Evolutionary conservation across 148 eudicot genomes (phyloP), one percentile per base, ranked within the genome.

Genomic region (Vaccinium macrocarpon): DNA sequence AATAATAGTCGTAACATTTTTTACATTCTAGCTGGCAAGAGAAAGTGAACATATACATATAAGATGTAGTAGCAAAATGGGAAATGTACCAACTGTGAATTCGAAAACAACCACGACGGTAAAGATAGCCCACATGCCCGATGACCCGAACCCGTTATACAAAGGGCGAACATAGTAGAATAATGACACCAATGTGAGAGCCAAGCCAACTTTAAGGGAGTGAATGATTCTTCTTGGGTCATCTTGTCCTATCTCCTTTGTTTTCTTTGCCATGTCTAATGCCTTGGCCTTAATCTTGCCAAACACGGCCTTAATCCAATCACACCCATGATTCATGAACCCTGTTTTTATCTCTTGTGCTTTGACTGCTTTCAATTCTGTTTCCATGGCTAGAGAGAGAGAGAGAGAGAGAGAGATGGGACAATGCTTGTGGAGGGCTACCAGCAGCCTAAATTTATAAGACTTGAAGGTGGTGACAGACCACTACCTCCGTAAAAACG

Each of bases 81-180:
- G 73, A 11, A 16, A 79, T 91, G 82, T 87, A 95, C 98, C 98
- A 50, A 94, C 96, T 1, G 95, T 79, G 75, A 87, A 95, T 84
- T 95, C 97, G 55, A 93, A 94, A 52, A 94, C 91, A 13, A 95
- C 93, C 8, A 95, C 97, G 13, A 95, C 98, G 32, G 98, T 95
- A 76, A 94, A 76, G 48, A 95, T 90, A 78, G 96, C 98, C 97
- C 97, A 95, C 93, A 91, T 91, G 84, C 92, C 95, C 19, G 95
- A 87, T 1, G 75, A 88, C 64, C 92, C 94, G 49, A 95, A 89
- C 57, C 90, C 88, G 35, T 88, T 70, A 59, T 92, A 94, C 2
- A 95, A 89, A 18, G 95, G 96, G 59, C 90, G 84, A 10, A 88
- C 85, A 76, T 92, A 95, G 82, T 94, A 94, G 73, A 95, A 90